Evolutionary conservation across 352 stramenopile genomes (phyloP).

Genomic region (Halophytophthora batemanensis): DNA sequence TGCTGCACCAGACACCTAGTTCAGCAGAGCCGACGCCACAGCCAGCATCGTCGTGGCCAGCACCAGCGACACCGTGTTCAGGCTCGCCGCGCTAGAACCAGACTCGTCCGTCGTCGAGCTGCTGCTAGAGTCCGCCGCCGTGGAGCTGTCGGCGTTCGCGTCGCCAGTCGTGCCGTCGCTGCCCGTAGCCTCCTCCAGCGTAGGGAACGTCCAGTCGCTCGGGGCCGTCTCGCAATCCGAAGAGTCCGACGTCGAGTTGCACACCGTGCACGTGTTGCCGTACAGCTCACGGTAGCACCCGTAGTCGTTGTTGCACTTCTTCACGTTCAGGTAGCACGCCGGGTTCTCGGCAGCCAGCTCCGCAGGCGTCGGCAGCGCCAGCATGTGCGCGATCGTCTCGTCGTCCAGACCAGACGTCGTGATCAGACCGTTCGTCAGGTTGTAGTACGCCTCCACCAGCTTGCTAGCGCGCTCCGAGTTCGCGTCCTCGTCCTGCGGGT

Average conservation of each 20-base stretch:
- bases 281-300: slow-evolving; percentile 64
- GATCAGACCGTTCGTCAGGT: slow-evolving; percentile 38
- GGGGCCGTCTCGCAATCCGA: slow-evolving; percentile 34
- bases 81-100: slow-evolving; percentile 13
- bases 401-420: slow-evolving; percentile 33
- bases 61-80: slow-evolving; percentile 24
- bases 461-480: slow-evolving; percentile 46
- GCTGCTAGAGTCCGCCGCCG: slow-evolving; percentile 9
- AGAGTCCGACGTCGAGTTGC: slow-evolving; percentile 35
- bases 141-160: slow-evolving; percentile 31
- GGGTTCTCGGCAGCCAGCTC: slow-evolving; percentile 59
- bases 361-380: slow-evolving; percentile 43
- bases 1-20: slow-evolving; percentile 19
- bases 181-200: slow-evolving; percentile 45
- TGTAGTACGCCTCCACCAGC: slow-evolving; percentile 55
- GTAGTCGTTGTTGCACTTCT: slow-evolving; percentile 45
- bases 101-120: slow-evolving; percentile 4
- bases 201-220: slow-evolving; percentile 48
- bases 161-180: slow-evolving; percentile 44
- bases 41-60: slow-evolving; percentile 27
- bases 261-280: slow-evolving; percentile 61
- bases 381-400: slow-evolving; percentile 37
- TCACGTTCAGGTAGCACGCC: slow-evolving; percentile 61
- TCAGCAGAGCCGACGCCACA: slow-evolving; percentile 23
- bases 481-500: slow-evolving; percentile 54